Conservation (phyloP, 495 filamentous ascomycete genomes). For the Tuber microsphaerosporum region DNA sequence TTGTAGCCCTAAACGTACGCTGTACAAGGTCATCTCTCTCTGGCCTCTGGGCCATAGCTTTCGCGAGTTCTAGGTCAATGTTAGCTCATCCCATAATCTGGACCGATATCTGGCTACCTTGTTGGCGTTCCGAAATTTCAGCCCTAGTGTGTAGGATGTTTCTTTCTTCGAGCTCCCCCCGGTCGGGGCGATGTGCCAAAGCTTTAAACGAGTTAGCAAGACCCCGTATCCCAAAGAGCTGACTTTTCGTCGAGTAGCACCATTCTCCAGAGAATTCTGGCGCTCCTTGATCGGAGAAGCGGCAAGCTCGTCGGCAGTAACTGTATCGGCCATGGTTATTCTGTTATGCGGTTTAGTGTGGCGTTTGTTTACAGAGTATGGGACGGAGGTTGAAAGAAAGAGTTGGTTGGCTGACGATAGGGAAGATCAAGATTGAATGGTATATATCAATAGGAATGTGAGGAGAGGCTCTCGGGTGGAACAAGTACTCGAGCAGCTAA, state of each 20-base stretch:
- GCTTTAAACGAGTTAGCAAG: conserved; percentile 25
- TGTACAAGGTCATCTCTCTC: conserved; percentile 40
- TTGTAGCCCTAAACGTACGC: conserved; percentile 20
- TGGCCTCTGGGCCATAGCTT: conserved; percentile 35
- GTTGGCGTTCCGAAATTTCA: conserved; percentile 35
- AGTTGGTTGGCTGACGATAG: neutral
- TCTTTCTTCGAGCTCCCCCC: conserved; percentile 39
- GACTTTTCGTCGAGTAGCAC: conserved; percentile 4
- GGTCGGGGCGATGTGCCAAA: conserved; percentile 34
- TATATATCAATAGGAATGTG: neutral
- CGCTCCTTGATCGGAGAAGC: conserved; percentile 39
- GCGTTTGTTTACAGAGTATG: neutral
- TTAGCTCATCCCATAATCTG: neutral
- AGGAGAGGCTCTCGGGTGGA: neutral
- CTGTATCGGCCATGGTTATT: neutral
- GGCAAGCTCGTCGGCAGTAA: conserved; percentile 28
- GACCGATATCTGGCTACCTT: conserved; percentile 25
- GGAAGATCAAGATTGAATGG: neutral
- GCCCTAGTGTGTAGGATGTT: conserved; percentile 37
- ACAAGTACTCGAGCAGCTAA: neutral
- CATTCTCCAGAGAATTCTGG: conserved; percentile 36
- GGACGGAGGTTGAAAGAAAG: neutral
- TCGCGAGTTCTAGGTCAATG: conserved; percentile 33
- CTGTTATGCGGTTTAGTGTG: neutral
- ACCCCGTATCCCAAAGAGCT: neutral